Conservation (phyloP, 75 land plant genomes). For the Cunninghamia lanceolata region DNA sequence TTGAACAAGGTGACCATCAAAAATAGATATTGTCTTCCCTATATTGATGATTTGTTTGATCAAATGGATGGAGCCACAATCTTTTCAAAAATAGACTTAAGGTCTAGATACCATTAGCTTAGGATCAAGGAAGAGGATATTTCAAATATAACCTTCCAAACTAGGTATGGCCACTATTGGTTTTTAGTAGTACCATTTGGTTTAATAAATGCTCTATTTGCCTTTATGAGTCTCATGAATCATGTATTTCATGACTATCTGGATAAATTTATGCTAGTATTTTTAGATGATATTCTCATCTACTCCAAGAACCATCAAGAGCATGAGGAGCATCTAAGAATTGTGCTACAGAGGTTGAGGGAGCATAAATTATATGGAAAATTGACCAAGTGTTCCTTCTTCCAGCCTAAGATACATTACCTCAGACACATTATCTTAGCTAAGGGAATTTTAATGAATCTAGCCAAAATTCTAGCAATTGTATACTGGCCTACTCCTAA, state of each 20-base stretch:
- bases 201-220: slow-evolving; percentile 7
- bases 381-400: slow-evolving; percentile 8
- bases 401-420: neutral
- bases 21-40: neutral
- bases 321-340: neutral
- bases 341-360: neutral
- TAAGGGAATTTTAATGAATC: slow-evolving; percentile 8
- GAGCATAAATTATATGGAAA: slow-evolving; percentile 13
- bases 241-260: neutral
- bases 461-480: slow-evolving; percentile 1
- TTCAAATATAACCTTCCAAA: slow-evolving; percentile 1
- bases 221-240: slow-evolving; percentile 14
- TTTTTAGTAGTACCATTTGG: slow-evolving; percentile 15
- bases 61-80: neutral
- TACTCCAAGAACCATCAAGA: slow-evolving; percentile 5
- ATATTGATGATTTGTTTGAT: slow-evolving; percentile 9
- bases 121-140: neutral
- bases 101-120: slow-evolving; percentile 10
- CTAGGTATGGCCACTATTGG: neutral
- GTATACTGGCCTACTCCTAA: neutral
- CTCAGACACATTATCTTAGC: slow-evolving; percentile 9
- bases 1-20: slow-evolving; percentile 7
- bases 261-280: slow-evolving; percentile 8
- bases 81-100: slow-evolving; percentile 13
- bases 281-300: slow-evolving; percentile 13